Conservation (phyloP, 164 flowering plant genomes). For the Platanus orientalis region DNA sequence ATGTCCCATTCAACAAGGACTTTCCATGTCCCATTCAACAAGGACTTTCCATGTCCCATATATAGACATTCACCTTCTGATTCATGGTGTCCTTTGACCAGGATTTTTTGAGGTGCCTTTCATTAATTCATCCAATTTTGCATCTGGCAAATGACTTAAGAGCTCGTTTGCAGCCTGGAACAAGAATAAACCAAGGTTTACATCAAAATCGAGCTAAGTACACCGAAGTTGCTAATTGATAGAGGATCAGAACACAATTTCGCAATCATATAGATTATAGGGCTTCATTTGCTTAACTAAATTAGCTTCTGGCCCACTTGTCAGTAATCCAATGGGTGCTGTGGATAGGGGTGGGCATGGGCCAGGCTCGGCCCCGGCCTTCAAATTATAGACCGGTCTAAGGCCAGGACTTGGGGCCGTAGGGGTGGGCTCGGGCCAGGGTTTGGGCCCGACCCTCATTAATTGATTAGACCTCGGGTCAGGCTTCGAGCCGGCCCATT, state of each 20-base stretch:
- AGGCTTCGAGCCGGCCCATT: too few species aligned
- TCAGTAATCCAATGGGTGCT: too few species aligned
- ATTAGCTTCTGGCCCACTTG: too few species aligned
- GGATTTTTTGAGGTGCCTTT: slow-evolving; percentile 14
- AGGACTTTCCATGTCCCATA: slow-evolving; percentile 99
- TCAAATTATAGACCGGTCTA: too few species aligned
- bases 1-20: slow-evolving; percentile 76
- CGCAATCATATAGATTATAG: too few species aligned
- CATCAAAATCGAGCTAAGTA: neutral
- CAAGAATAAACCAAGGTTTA: neutral
- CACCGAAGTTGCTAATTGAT: neutral
- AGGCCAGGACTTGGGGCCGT: too few species aligned
- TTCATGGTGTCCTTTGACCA: slow-evolving; percentile 17
- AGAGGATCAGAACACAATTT: neutral
- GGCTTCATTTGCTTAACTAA: too few species aligned
- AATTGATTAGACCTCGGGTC: too few species aligned
- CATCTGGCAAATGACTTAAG: slow-evolving; percentile 1
- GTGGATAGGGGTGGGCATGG: too few species aligned
- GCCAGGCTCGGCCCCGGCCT: too few species aligned
- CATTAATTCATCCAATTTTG: slow-evolving; percentile 17
- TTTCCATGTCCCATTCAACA: slow-evolving; percentile 86
- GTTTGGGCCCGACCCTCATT: too few species aligned
- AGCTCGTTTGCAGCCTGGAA: slow-evolving; percentile 16
- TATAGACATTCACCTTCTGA: slow-evolving; percentile 49
- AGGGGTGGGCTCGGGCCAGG: too few species aligned